Conservation (phyloP, 78 protist species). For the Dictyostelium intermedium region DNA sequence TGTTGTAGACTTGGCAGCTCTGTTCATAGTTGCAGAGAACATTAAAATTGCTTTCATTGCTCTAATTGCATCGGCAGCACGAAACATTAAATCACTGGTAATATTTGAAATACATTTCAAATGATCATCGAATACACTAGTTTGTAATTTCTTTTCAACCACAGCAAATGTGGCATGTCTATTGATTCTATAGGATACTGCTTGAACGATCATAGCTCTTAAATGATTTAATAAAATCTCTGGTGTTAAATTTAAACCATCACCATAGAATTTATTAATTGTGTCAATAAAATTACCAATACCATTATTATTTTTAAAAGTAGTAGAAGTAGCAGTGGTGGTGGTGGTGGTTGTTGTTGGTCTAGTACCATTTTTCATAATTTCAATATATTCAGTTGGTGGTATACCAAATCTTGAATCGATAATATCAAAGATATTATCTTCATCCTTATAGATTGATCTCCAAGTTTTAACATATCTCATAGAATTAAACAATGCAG, state of each 20-base stretch:
- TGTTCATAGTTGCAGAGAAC: not conserved
- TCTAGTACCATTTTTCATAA: constrained; percentile 2
- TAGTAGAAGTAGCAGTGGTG: too few species aligned
- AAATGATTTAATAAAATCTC: not conserved
- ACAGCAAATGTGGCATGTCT: constrained; percentile 17
- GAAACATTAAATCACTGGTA: not conserved
- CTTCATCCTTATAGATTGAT: not conserved
- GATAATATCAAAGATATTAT: not conserved
- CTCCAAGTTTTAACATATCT: constrained; percentile 23
- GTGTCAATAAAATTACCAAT: not conserved
- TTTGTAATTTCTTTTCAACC: not conserved
- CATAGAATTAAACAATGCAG: not conserved
- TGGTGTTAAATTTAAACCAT: not conserved
- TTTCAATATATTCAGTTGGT: constrained; percentile 55
- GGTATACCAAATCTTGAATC: constrained; percentile 70
- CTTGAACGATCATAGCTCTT: constrained; percentile 44
- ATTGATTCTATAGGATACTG: constrained; percentile 48
- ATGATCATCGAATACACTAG: constrained; percentile 3
- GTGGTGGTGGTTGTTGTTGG: not conserved
- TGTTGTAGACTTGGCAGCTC: not conserved
- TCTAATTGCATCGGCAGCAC: not conserved
- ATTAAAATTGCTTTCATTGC: not conserved
- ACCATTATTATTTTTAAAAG: not conserved
- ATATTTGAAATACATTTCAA: not conserved
- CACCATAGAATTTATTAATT: not conserved